Base-by-base conservation (phyloP, 345 rosid species). In the Euphorbia tirucalli region DNA sequence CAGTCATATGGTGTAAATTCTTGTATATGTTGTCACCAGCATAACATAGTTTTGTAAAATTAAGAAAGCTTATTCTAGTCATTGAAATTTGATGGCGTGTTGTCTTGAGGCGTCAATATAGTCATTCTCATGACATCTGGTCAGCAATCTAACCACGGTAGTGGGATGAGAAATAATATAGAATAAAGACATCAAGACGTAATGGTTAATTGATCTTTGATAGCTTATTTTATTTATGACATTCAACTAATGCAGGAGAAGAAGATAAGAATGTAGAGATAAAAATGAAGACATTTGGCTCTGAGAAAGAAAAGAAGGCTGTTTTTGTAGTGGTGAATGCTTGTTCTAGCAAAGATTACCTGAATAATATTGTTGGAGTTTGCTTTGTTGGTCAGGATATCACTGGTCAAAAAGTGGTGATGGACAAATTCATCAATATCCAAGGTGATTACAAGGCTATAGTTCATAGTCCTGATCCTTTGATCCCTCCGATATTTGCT, bases 401-500 rank as follows among this genome's bases (percentile, higher is more conserved):
- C 49, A 95, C 99, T 24, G 89, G 83, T 79, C 97, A 95, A 74
- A 95, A 92, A 71, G 84, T 89, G 64, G 97, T 87, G 37, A 95
- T 95, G 99, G 99, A 95, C 74, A 95, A 95, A 82, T 95, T 92
- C 80, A 79, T 89, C 77, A 82, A 84, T 73, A 93, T 93, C 81
- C 95, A 91, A 79, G 97, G 98, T 75, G 98, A 90, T 75, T 93
- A 93, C 80, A 90, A 87, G 83, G 92, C 97, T 66, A 90, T 93
- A 15, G 76, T 93, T 78, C 98, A 93, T 70, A 91, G 96, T 79
- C 99, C 97, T 66, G 92, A 88, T 80, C 92, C 89, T 57, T 80
- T 90, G 86, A 95, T 95, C 72, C 99, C 99, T 31, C 99, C 99
- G 8, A 92, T 93, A 75, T 96, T 96, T 85, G 93, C 97, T 61